A percentile compares a stretch with the other conserved stretches of the same genome.
Conservation (phyloP, 1,284 basidiomycete genomes). For the Malassezia psittaci region DNA sequence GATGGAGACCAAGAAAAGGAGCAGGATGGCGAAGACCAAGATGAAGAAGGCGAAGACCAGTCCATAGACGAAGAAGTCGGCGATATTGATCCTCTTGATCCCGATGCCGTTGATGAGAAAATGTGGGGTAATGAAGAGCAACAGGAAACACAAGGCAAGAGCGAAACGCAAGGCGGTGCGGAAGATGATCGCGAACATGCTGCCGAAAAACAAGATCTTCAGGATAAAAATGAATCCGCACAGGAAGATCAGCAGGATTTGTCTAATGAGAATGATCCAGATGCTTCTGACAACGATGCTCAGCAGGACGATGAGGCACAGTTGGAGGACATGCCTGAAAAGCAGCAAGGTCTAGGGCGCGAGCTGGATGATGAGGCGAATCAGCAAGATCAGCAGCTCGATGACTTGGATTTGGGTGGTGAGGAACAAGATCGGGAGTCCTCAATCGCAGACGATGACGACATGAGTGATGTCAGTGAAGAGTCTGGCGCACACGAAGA, state of each 20-base stretch:
- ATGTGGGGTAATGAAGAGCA: conserved; percentile 85
- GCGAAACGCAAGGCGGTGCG: conserved; percentile 15
- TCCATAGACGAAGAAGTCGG: conserved; percentile 72
- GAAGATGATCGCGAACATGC: conserved; percentile 18
- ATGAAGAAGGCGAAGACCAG: conserved; percentile 52
- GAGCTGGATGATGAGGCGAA: conserved; percentile 43
- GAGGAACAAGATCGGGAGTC: conserved; percentile 20
- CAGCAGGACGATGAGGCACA: conserved; percentile 24
- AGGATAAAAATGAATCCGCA: conserved; percentile 26
- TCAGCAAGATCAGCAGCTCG: conserved; percentile 44
- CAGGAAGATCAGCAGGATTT: conserved; percentile 52
- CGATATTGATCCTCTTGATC: conserved; percentile 75
- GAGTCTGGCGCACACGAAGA: neutral
- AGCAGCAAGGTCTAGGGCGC: conserved; percentile 48
- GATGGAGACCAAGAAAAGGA: conserved; percentile 49
- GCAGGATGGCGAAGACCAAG: conserved; percentile 53
- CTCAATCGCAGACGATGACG: conserved; percentile 18
- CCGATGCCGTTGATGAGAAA: conserved; percentile 83
- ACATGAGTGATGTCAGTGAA: neutral
- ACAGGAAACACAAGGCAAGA: conserved; percentile 35
- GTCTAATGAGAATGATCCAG: conserved; percentile 26
- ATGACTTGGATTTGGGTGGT: conserved; percentile 22
- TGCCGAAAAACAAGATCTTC: conserved; percentile 20
- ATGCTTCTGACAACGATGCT: conserved; percentile 28
- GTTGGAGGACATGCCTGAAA: conserved; percentile 44